Percentiles rank a stretch among this genome's conserved stretches.
phyloP scores from a whole-genome alignment of 202 grass and related monocot species.

The Digitaria exilis region DNA sequence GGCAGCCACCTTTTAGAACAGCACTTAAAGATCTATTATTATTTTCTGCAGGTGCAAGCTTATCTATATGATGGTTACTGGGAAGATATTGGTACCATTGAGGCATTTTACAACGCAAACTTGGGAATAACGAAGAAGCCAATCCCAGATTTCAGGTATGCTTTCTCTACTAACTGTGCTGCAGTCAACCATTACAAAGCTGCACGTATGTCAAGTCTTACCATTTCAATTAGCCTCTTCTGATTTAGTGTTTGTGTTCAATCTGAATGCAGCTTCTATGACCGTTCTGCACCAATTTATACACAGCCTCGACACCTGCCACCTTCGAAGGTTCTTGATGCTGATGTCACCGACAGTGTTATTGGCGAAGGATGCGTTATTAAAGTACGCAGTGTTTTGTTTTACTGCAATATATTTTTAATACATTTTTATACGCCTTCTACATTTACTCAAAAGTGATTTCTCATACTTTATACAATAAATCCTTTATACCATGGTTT shows the following conservation, averaged over 20 bases:
- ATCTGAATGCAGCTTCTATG: constrained; percentile 83
- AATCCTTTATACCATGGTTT: constrained; percentile 8
- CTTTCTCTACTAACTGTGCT: constrained; percentile 33
- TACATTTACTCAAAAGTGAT: constrained; percentile 22
- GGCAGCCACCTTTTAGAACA: neutral
- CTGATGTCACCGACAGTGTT: constrained; percentile 94
- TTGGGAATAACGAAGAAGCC: constrained; percentile 97
- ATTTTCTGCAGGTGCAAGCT: constrained; percentile 68
- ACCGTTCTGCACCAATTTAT: constrained; percentile 93
- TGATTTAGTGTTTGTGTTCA: constrained; percentile 38
- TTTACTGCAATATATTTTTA: neutral
- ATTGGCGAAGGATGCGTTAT: constrained; percentile 98
- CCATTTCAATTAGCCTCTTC: constrained; percentile 20
- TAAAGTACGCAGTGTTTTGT: no score
- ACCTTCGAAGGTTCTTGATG: constrained; percentile 95
- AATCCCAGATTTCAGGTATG: constrained; percentile 93
- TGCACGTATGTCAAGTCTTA: constrained; percentile 9
- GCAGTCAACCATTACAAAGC: neutral
- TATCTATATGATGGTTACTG: constrained; percentile 95
- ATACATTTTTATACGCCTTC: constrained; percentile 10
- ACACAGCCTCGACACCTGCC: constrained; percentile 92
- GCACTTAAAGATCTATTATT: constrained; percentile 8
- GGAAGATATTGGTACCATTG: constrained; percentile 98
- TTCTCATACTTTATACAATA: constrained; percentile 22
- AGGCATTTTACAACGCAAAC: constrained; percentile 97